Percentiles rank a stretch among this genome's conserved stretches.
These are phyloP conservation scores for Sphagnum tenellum DNA, from an alignment of 225 moss, liverwort and hornwort genomes.

Conservation along the genomic window DNA sequence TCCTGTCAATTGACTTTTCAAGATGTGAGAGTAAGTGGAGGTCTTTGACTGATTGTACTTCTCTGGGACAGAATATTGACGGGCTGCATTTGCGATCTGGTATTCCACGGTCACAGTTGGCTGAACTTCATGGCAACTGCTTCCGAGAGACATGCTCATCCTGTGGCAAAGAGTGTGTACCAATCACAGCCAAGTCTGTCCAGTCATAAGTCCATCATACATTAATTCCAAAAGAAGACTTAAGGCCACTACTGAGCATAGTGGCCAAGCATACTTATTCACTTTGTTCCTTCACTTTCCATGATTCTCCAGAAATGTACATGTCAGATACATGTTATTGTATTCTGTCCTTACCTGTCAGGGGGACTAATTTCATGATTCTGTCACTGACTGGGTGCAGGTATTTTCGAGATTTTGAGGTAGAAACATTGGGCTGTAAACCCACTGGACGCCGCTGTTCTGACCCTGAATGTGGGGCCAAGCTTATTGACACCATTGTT, in stretches of 20 bases:
- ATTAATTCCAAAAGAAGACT: too few species aligned
- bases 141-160: conserved; percentile 71
- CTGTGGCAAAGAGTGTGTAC: conserved; percentile 68
- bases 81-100: conserved; percentile 84
- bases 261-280: too few species aligned
- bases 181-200: not conserved
- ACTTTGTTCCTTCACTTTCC: too few species aligned
- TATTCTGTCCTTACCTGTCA: too few species aligned
- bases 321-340: too few species aligned
- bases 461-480: conserved; percentile 47
- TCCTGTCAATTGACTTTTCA: too few species aligned
- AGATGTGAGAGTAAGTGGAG: too few species aligned
- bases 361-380: too few species aligned
- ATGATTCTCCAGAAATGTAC: too few species aligned
- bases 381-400: conserved; percentile 17
- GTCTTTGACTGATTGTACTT: too few species aligned
- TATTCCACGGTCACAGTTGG: conserved; percentile 57
- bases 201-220: too few species aligned
- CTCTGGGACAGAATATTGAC: conserved; percentile 68
- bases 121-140: conserved; percentile 84
- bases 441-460: conserved; percentile 71
- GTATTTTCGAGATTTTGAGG: conserved; percentile 87
- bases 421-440: conserved; percentile 74
- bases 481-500: conserved; percentile 78
- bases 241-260: too few species aligned